Evolutionary conservation across 768 basidiomycete species (phyloP).

Genomic region (Psilocybe subaeruginosa): DNA sequence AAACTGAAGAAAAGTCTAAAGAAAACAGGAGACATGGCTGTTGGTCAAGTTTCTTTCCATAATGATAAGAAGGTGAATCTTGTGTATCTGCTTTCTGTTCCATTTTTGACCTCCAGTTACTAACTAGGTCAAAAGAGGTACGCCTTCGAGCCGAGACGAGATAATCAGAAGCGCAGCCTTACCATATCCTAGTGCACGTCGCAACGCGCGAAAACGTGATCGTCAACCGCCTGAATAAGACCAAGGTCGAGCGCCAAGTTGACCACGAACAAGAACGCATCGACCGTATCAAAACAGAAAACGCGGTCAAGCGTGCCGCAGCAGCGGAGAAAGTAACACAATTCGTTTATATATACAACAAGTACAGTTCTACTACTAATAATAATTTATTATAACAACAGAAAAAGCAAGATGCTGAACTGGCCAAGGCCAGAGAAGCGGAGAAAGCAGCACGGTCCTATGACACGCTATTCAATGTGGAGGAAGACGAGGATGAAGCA

Average conservation of each 20-base stretch:
- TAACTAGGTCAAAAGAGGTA: conserved; percentile 79
- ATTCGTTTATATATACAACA: not conserved
- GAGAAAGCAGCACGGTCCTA: conserved; percentile 91
- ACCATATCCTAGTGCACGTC: conserved; percentile 62
- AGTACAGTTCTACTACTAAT: not conserved
- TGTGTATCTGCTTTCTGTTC: not conserved
- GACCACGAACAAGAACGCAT: conserved; percentile 91
- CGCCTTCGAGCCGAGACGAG: not conserved
- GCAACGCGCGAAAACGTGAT: conserved; percentile 83
- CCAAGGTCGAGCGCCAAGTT: conserved; percentile 80
- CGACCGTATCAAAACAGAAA: conserved; percentile 81
- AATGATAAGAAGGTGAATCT: conserved; percentile 76
- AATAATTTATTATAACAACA: conserved; percentile 30
- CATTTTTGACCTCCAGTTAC: not conserved
- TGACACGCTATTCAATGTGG: conserved; percentile 73
- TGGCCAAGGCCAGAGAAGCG: conserved; percentile 76
- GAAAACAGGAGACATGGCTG: conserved; percentile 99
- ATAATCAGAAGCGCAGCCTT: no score
- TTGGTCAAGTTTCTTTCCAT: conserved; percentile 95
- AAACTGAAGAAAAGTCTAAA: conserved; percentile 28
- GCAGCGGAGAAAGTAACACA: conserved; percentile 67
- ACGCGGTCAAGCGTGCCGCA: conserved; percentile 58
- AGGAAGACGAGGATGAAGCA: conserved; percentile 61
- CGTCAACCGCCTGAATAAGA: conserved; percentile 93
- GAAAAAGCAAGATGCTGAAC: conserved; percentile 80